A percentile compares a stretch with the other conserved stretches of the same genome.
Conservation (phyloP, 768 basidiomycete genomes). For the Epithele typhae region DNA sequence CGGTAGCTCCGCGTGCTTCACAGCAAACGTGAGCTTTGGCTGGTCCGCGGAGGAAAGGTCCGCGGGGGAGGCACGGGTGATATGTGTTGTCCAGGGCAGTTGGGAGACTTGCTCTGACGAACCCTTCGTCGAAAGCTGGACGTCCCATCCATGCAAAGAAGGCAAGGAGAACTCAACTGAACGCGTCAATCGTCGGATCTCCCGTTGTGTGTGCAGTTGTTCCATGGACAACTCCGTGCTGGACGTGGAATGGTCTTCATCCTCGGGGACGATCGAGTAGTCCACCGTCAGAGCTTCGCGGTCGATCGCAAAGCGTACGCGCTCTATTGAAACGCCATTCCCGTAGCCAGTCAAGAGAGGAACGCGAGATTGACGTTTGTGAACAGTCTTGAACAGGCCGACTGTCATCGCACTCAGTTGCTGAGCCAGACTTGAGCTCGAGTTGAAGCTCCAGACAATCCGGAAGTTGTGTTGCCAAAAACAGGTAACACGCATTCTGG, state of each 20-base stretch:
- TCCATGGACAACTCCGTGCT: conserved; percentile 45
- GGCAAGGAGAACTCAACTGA: conserved; percentile 82
- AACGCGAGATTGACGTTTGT: conserved; percentile 68
- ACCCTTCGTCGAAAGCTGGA: conserved; percentile 71
- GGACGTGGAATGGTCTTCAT: conserved; percentile 43
- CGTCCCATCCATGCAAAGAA: conserved; percentile 77
- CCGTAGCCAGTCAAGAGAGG: conserved; percentile 78
- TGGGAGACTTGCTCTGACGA: conserved; percentile 68
- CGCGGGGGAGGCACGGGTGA: conserved; percentile 40
- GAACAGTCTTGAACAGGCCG: conserved; percentile 77
- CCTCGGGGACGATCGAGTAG: conserved; percentile 78
- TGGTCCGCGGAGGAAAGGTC: conserved; percentile 38
- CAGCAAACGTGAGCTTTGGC: conserved; percentile 50
- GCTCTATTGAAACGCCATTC: conserved; percentile 75
- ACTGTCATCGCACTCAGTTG: conserved; percentile 85
- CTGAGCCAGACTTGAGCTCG: conserved; percentile 59
- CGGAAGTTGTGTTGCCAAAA: conserved; percentile 96
- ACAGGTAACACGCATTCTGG: conserved; percentile 75
- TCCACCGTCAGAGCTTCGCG: conserved; percentile 80
- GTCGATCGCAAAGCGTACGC: conserved; percentile 74
- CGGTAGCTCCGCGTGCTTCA: conserved; percentile 68
- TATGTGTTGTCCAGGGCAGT: conserved; percentile 69
- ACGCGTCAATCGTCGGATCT: conserved; percentile 65
- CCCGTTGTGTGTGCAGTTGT: conserved; percentile 59
- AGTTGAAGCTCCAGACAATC: conserved; percentile 77